Conservation (phyloP, 1,284 basidiomycete species). For the Rhodotorula glutinis region DNA sequence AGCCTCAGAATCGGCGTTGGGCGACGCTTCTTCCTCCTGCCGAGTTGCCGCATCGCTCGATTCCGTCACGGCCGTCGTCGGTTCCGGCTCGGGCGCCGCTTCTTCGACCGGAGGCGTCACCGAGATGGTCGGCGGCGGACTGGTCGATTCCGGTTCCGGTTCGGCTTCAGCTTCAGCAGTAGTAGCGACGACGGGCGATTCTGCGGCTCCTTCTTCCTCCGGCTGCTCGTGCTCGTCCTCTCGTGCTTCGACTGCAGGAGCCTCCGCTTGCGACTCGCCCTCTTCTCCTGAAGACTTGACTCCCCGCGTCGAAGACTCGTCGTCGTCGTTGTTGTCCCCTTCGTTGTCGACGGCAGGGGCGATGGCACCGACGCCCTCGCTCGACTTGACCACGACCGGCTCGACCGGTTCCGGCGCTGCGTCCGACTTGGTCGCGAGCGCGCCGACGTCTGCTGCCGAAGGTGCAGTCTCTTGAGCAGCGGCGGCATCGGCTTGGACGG, state of each 20-base stretch:
- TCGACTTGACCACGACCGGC: not conserved
- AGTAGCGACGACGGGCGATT: no score
- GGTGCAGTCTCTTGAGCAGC: no score
- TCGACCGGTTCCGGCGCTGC: not conserved
- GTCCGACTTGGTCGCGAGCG: not conserved
- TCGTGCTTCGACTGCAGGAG: no score
- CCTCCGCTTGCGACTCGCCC: not conserved
- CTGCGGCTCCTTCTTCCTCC: no score
- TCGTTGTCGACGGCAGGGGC: slow-evolving; percentile 1
- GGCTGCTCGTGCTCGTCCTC: no score
- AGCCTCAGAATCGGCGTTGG: not conserved
- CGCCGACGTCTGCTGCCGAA: not conserved
- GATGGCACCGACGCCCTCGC: no score
- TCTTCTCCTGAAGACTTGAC: not conserved
- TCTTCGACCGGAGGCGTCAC: no score
- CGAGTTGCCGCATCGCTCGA: no score
- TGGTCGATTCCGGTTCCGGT: no score
- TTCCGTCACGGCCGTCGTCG: no score
- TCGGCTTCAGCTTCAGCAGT: no score
- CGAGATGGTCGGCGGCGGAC: no score
- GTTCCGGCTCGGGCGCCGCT: not conserved
- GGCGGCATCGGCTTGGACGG: not conserved
- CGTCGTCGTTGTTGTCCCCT: not conserved
- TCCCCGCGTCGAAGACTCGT: not conserved
- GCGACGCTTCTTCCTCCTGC: not conserved